phyloP scores from a whole-genome alignment of 2,329 filamentous ascomycete genomes.

The Penicillium sp. region DNA sequence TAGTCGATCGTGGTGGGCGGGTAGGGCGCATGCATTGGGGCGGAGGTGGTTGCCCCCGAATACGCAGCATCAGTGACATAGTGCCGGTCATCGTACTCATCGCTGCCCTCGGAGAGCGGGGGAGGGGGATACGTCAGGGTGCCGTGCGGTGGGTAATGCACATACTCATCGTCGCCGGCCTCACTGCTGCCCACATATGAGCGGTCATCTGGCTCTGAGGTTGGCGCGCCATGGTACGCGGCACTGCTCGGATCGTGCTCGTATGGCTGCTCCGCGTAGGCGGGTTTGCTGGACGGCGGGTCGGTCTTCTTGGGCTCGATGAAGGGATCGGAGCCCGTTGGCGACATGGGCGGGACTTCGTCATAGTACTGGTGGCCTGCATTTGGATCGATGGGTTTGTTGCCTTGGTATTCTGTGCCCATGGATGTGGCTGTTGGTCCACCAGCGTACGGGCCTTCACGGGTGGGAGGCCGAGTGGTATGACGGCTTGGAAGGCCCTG shows the following conservation, averaged over 20 bases:
- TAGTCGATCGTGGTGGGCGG: conserved; percentile 61
- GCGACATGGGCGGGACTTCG: conserved; percentile 50
- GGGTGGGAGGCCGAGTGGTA: conserved; percentile 51
- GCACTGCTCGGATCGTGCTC: conserved; percentile 41
- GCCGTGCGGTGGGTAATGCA: conserved; percentile 64
- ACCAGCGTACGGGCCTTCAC: conserved; percentile 49
- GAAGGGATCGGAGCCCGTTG: conserved; percentile 67
- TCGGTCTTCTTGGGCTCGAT: conserved; percentile 50
- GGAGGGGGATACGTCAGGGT: conserved; percentile 61
- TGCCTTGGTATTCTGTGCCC: conserved; percentile 32
- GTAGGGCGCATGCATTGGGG: conserved; percentile 33
- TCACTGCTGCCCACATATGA: conserved; percentile 62
- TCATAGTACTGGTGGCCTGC: conserved; percentile 57
- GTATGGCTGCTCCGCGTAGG: conserved; percentile 40
- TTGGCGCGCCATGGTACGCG: conserved; percentile 39
- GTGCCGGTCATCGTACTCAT: conserved; percentile 61
- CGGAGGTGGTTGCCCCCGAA: conserved; percentile 29
- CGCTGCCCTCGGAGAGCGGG: conserved; percentile 53
- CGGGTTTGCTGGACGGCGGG: conserved; percentile 37
- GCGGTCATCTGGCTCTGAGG: conserved; percentile 52
- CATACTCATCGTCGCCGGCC: conserved; percentile 72
- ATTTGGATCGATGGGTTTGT: conserved; percentile 30
- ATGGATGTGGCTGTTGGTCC: conserved; percentile 37
- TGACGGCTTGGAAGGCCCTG: conserved; percentile 67
- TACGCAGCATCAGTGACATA: conserved; percentile 38